Base-by-base conservation (phyloP, 768 basidiomycete genomes). In the Cyclocybe cylindracea region DNA sequence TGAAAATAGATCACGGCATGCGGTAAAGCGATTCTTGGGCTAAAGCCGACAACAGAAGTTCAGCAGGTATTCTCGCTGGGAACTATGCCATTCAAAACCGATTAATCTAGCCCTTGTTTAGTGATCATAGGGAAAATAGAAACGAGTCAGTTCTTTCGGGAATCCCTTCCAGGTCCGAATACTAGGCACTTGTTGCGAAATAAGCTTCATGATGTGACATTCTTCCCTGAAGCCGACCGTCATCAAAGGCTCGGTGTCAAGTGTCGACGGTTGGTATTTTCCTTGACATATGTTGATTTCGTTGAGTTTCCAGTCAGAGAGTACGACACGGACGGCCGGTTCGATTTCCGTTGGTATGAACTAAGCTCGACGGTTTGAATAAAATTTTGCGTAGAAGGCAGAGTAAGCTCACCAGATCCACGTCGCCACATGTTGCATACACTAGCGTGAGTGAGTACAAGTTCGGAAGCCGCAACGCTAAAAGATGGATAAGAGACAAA, bases 381-480 rank as follows among this genome's bases (percentile, higher is more conserved):
- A 6, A 2, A n/a, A 24, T 33, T 11, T 29, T 2, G n/a, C 13
- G 13, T 9, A 32, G 3, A 29, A n/a, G 9, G 16, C 18, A 31
- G 13, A 48, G 34, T 16, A 16, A 35, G 37, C 32, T n/a, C 16
- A 50, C 33, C 29, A 18, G 13, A 33, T 39, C 16, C 10, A 18
- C 40, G 13, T 7, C 19, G 41, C 41, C 32, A 24, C 24, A 24
- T 24, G 24, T 24, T 24, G 24, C 24, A 24, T 24, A 58, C 5
- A 67, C 60, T 4, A 70, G 46, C 5, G 60, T 55, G 10, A 67
- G 55, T 6, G 65, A 64, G 37, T 9, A 24, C 3, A 68, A 46
- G 1, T 47, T 54, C 1, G 67, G 69, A 7, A 68, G 50, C 5
- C 58, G 49, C 24, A 40, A 56, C 1, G 64, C 61, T 9, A 70